A percentile compares a stretch with the other conserved stretches of the same genome.
Conservation (phyloP, 2,329 filamentous ascomycete species). For the Hypoxylon sp. region DNA sequence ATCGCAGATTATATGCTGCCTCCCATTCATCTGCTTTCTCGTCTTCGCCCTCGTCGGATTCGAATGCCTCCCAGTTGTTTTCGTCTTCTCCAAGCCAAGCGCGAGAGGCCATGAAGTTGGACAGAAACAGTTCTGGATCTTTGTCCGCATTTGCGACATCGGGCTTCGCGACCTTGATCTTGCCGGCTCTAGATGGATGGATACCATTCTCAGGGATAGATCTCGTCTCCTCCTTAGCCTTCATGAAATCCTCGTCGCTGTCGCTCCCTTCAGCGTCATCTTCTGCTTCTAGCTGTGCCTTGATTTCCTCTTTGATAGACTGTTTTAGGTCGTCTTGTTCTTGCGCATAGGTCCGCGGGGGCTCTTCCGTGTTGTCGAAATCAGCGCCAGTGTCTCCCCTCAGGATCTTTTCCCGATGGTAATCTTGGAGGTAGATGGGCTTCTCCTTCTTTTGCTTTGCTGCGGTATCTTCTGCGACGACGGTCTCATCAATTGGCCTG, state of each 20-base stretch:
- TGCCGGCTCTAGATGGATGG: constrained; percentile 68
- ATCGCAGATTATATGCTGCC: constrained; percentile 93
- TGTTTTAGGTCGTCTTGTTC: constrained; percentile 89
- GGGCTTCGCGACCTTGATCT: constrained; percentile 67
- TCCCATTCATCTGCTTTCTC: constrained; percentile 88
- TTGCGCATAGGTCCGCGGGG: constrained; percentile 82
- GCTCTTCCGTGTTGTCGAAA: constrained; percentile 66
- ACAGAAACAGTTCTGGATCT: constrained; percentile 92
- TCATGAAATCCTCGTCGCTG: constrained; percentile 81
- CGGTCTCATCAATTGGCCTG: constrained; percentile 69
- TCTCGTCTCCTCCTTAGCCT: constrained; percentile 70
- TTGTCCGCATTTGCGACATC: constrained; percentile 85
- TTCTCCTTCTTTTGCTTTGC: constrained; percentile 77
- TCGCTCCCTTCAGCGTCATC: constrained; percentile 64
- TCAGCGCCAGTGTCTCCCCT: constrained; percentile 76
- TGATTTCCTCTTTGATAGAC: constrained; percentile 84
- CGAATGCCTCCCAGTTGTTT: constrained; percentile 82
- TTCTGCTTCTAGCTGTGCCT: constrained; percentile 70
- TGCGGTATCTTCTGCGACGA: constrained; percentile 48
- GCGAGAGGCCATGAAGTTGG: constrained; percentile 92
- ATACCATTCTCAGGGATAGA: constrained; percentile 60
- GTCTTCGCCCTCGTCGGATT: constrained; percentile 86
- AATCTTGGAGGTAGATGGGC: constrained; percentile 88
- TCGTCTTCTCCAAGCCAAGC: constrained; percentile 84
- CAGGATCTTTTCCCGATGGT: constrained; percentile 91